Evolutionary conservation across 257 asterid genomes (phyloP), one percentile per base, ranked within the genome.

Genomic region (Capsicum chinense): DNA sequence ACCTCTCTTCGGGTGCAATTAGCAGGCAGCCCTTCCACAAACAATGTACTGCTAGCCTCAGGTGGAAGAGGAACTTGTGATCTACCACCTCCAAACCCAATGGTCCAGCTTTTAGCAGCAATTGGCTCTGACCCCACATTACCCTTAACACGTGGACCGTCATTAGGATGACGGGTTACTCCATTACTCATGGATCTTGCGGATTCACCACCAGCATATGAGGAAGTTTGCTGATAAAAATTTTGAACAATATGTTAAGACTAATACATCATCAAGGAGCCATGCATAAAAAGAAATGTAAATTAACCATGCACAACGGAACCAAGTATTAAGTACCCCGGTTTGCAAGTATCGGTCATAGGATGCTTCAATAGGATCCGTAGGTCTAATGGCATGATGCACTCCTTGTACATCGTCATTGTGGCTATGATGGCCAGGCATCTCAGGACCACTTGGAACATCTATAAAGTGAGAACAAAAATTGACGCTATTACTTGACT

Each of bases 31-130:
- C 91, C 90, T 66, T 88, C 95, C 85, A 90, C 88, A 76, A 82
- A 90, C 86, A 95, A 88, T 0, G 99, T 95, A 88, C 89, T 91
- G 81, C 92, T 91, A 84, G 99, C 99, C 88, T 95, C 97, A 56
- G 94, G 92, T 62, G 99, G 99, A 56, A 94, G 97, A 19, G 91
- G 89, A 88, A 88, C 83, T 85, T 92, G 97, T 66, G 92, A 92
- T 69, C 91, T 85, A 63, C 89, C 89, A 62, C 92, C 88, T 80
- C 87, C 90, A 17, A 89, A 83, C 82, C 87, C 86, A 79, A 87
- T 84, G 71, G 93, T 44, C 82, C 90, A 91, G 86, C 84, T 71
- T 88, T 90, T 93, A 76, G 90, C 87, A 66, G 79, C 67, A 64
- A 86, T 80, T 56, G 91, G 62, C n/a, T 93, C 94, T 56, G 96